Evolutionary conservation across 1,284 basidiomycete genomes (phyloP).

Genomic region (Leccinum variabile): DNA sequence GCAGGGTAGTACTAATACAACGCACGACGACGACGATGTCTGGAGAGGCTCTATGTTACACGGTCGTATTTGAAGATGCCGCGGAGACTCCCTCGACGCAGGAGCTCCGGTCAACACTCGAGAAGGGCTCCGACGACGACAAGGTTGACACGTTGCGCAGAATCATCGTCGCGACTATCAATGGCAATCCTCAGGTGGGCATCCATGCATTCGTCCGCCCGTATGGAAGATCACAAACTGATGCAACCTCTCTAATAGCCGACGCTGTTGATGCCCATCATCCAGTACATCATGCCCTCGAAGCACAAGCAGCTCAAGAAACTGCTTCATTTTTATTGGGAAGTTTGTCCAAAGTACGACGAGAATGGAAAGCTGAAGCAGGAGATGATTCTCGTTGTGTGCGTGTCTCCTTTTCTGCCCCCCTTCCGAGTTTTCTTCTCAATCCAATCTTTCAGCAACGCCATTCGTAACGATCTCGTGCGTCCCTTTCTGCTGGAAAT

Average conservation of each 20-base stretch:
- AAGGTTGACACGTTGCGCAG: constrained; percentile 96
- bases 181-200: constrained; percentile 83
- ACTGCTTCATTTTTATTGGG: constrained; percentile 98
- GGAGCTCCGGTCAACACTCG: constrained; percentile 85
- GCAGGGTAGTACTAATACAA: background rate
- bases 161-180: constrained; percentile 95
- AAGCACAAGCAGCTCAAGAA: constrained; percentile 98
- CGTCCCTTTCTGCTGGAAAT: constrained; percentile 31
- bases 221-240: constrained; percentile 8
- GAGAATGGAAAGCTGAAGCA: constrained; percentile 98
- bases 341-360: constrained; percentile 98
- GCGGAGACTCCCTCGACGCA: constrained; percentile 77
- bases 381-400: constrained; percentile 99
- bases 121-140: constrained; percentile 97
- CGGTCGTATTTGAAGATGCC: constrained; percentile 79
- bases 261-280: constrained; percentile 93
- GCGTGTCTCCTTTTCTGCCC: constrained; percentile 37
- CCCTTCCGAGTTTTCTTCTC: background rate
- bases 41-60: constrained; percentile 74
- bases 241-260: constrained; percentile 52
- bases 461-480: constrained; percentile 95
- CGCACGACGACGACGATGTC: constrained; percentile 28
- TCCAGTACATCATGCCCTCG: constrained; percentile 89
- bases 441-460: constrained; percentile 63
- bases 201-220: background rate